A percentile compares a stretch with the other conserved stretches of the same genome.
phyloP scores from a whole-genome alignment of 2,329 filamentous ascomycete species.

The Penicillium italicum region DNA sequence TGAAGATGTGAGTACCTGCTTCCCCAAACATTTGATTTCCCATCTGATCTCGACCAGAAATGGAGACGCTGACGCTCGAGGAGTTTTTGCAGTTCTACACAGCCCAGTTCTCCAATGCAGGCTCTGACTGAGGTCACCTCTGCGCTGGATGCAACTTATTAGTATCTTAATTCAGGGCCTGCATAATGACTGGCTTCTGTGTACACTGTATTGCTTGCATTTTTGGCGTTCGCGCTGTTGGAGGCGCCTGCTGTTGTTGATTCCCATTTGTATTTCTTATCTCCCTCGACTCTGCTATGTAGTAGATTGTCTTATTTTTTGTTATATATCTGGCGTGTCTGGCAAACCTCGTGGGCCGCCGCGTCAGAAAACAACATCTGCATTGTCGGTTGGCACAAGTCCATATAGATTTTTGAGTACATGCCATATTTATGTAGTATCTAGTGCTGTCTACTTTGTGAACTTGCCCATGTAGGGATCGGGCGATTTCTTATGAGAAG shows the following conservation, averaged over 20 bases:
- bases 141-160: background rate
- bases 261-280: slow-evolving; percentile 8
- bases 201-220: slow-evolving; percentile 15
- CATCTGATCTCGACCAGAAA: slow-evolving; percentile 1
- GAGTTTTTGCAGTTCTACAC: slow-evolving; percentile 39
- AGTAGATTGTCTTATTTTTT: background rate
- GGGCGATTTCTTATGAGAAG: background rate
- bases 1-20: slow-evolving; percentile 41
- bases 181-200: background rate
- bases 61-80: slow-evolving; percentile 27
- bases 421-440: background rate
- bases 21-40: background rate
- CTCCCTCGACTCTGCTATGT: background rate
- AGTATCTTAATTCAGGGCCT: background rate
- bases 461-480: background rate
- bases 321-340: background rate
- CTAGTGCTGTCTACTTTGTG: background rate
- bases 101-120: slow-evolving; percentile 34
- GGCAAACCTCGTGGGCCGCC: background rate
- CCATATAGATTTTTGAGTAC: background rate
- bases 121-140: slow-evolving; percentile 25
- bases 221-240: slow-evolving; percentile 17
- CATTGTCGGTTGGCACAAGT: background rate
- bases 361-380: background rate
- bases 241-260: slow-evolving; percentile 6